Conservation (phyloP, 176 grass and related monocot genomes). For the Areca catechu region DNA sequence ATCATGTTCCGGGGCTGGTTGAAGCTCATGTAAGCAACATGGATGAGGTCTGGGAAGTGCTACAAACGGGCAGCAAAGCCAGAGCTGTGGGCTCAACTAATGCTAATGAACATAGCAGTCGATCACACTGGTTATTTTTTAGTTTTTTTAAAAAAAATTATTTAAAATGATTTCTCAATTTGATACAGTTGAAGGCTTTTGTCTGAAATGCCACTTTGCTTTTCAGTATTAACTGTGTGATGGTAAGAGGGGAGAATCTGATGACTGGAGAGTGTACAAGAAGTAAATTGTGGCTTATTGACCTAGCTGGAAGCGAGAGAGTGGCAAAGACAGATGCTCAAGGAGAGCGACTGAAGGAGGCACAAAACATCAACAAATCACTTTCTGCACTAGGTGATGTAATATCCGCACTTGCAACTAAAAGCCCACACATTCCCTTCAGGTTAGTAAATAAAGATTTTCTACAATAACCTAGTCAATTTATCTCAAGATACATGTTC, state of each 20-base stretch:
- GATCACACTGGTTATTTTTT: constrained; percentile 69
- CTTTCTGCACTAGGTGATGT: constrained; percentile 96
- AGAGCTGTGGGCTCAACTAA: constrained; percentile 79
- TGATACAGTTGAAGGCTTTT: too few relatives aligned
- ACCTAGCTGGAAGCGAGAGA: constrained; percentile 88
- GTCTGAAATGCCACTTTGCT: neutral
- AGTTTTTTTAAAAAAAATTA: neutral
- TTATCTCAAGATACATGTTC: neutral
- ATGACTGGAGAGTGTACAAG: constrained; percentile 67
- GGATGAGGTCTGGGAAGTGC: constrained; percentile 83
- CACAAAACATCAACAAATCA: constrained; percentile 91
- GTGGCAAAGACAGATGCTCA: constrained; percentile 90
- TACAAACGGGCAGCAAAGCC: constrained; percentile 86
- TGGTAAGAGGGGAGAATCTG: constrained; percentile 87
- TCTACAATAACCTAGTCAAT: neutral
- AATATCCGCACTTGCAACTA: constrained; percentile 92
- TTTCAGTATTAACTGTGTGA: constrained; percentile 89
- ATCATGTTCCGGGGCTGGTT: constrained; percentile 93
- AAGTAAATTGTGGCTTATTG: constrained; percentile 90
- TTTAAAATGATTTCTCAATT: too few relatives aligned
- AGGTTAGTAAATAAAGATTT: constrained; percentile 33
- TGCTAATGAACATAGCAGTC: constrained; percentile 94
- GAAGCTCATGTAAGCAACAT: constrained; percentile 64
- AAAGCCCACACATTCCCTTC: constrained; percentile 81
- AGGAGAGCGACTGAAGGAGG: constrained; percentile 94